Base-by-base conservation (phyloP, 208 protist genomes). In the Leishmania aethiopica region DNA sequence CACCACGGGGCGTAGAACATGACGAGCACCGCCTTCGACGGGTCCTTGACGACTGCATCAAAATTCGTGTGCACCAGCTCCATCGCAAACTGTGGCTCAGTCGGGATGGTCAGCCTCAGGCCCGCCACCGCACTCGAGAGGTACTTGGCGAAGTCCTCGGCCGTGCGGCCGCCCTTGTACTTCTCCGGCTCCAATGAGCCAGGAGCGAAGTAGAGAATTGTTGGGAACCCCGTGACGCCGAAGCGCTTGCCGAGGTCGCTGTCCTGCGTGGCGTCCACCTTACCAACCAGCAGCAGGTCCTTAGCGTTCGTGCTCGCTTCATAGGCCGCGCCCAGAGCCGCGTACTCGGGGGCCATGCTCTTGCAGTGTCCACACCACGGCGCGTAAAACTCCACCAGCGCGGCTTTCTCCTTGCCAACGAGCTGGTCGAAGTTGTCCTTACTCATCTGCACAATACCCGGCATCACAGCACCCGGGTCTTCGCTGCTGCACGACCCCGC, bases 361-460 rank as follows among this genome's bases (percentile, higher is more conserved):
- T 93, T 94, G 89, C 93, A 96, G 84, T 96, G 86, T 6, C 88
- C 86, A 80, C 97, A 98, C 97, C 95, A 98, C 78, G 94, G 91
- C 22, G 95, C 93, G 82, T 98, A 99, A 75, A 99, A 98, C 90
- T 98, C 91, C 32, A 99, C 90, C 2, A 86, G 60, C 8, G 72
- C 66, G 0, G 82, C 75, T n/a, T 80, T 53, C 37, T 79, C 67
- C 51, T 81, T 83, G 76, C 91, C 83, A 62, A 98, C 91, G 47
- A 91, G 70, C 28, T 74, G n/a, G 42, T 95, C 86, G 53, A 98
- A 97, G 75, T 71, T 92, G 28, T n/a, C 64, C 49, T 70, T 42
- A 60, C 73, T 92, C 69, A 97, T 57, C 37, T 93, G 84, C 28
- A 88, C 66, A 0, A 93, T 71, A 19, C 90, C 91, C 10, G 77